These are phyloP conservation scores for Coleophoma cylindrospora DNA, from an alignment of 2,329 filamentous ascomycete species.

Conservation along the genomic window DNA sequence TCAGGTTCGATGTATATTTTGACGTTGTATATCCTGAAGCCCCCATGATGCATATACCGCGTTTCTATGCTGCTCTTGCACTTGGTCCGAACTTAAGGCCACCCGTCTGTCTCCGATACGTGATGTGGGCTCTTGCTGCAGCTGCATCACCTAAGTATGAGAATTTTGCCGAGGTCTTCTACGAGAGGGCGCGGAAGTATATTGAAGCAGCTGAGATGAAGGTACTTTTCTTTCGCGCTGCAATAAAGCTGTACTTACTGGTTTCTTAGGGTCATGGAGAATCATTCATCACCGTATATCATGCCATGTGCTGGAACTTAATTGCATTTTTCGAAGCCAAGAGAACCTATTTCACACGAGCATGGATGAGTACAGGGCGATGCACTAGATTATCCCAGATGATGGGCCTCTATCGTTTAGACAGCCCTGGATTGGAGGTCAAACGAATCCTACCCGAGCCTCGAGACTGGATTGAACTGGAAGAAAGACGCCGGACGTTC, in stretches of 20 bases:
- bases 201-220: constrained; percentile 83
- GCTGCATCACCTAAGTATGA: constrained; percentile 75
- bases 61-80: constrained; percentile 81
- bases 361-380: constrained; percentile 87
- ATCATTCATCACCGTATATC: constrained; percentile 73
- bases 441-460: constrained; percentile 82
- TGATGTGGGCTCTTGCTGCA: constrained; percentile 88
- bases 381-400: constrained; percentile 75
- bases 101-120: constrained; percentile 80
- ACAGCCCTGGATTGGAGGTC: constrained; percentile 75
- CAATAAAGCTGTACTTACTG: too few species aligned
- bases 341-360: constrained; percentile 90
- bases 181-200: constrained; percentile 82
- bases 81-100: constrained; percentile 78
- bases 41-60: constrained; percentile 80
- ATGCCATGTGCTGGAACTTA: constrained; percentile 77
- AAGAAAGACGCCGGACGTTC: constrained; percentile 84
- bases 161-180: constrained; percentile 76
- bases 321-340: constrained; percentile 85
- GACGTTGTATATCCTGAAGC: constrained; percentile 77
- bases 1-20: constrained; percentile 78
- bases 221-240: constrained; percentile 25
- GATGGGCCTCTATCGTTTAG: constrained; percentile 83
- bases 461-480: constrained; percentile 85
- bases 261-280: constrained; percentile 55